Evolutionary conservation across 441 rosid species (phyloP), one percentile per base, ranked within the genome.

Genomic region (Euphorbia schlechtendalii): DNA sequence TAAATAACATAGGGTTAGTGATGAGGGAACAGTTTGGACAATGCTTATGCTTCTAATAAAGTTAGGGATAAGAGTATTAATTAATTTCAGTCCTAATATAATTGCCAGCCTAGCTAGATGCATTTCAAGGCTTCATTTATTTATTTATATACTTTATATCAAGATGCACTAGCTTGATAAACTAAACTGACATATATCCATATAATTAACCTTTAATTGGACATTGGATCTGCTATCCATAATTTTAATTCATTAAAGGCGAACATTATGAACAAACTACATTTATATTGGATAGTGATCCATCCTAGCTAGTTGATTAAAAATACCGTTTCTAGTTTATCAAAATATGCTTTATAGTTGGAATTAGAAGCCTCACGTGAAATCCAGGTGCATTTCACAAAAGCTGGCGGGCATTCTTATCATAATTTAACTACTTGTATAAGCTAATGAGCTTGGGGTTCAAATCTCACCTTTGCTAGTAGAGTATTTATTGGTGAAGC

Each of bases 221-320:
- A 17, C 64, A 17, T 66, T 52, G 64, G 77, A 61, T 74, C 69
- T 48, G 5, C 72, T 20, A 7, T 18, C 55, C 55, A 51, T 51
- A 51, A 45, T 49, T 49, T 14, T 48, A 48, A 2, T 14, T 15
- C n/a, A 17, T 49, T 18, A 18, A 46, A 1, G 4, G 15, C 30
- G 11, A 56, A 32, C 53, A 32, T 41, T 2, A 21, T 46, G 18
- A 46, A 46, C 51, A 46, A 46, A 15, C 6, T 46, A 46, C 55
- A 51, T n/a, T 21, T 51, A 8, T 6, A 34, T 17, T 12, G 45
- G 72, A 66, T 62, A 43, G 45, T 62, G 21, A 38, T 49, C 25
- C 28, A 32, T 60, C 45, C n/a, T 72, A n/a, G n/a, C n/a, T n/a
- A n/a, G n/a, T 59, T 59, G 41, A 3, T 41, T 9, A 41, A 3